Percentiles rank a stretch among this genome's conserved stretches.
These are phyloP conservation scores for Metschnikowia similis DNA, from an alignment of 805 yeast genomes.

Conservation along the genomic window DNA sequence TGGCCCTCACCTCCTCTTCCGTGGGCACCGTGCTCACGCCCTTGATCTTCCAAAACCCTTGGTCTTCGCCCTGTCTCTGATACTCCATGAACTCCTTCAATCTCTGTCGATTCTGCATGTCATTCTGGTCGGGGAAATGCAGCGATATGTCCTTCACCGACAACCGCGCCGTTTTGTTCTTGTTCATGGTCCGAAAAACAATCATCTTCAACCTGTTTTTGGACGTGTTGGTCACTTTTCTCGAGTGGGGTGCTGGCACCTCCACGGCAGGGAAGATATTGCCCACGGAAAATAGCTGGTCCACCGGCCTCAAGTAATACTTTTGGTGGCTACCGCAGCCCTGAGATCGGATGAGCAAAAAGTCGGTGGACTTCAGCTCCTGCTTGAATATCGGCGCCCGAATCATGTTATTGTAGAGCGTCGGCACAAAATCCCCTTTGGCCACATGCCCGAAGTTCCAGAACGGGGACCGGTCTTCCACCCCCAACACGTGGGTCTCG, in stretches of 20 bases:
- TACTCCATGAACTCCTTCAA: conserved; percentile 97
- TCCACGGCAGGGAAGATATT: conserved; percentile 91
- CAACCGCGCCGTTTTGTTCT: conserved; percentile 66
- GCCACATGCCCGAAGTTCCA: conserved; percentile 98
- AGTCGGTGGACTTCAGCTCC: conserved; percentile 74
- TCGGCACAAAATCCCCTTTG: conserved; percentile 89
- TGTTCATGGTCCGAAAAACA: conserved; percentile 81
- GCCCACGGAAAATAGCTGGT: conserved; percentile 80
- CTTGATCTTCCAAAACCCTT: conserved; percentile 91
- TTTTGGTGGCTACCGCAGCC: conserved; percentile 73
- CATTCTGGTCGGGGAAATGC: conserved; percentile 96
- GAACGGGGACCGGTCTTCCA: conserved; percentile 93
- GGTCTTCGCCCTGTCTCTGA: conserved; percentile 90
- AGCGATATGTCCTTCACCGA: conserved; percentile 82
- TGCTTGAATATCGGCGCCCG: conserved; percentile 93
- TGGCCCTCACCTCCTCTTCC: conserved; percentile 70
- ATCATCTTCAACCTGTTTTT: conserved; percentile 91
- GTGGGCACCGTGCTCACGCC: conserved; percentile 55
- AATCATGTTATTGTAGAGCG: conserved; percentile 84
- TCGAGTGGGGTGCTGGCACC: conserved; percentile 95
- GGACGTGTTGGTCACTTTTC: conserved; percentile 90
- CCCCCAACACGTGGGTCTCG: conserved; percentile 94
- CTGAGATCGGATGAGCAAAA: conserved; percentile 70
- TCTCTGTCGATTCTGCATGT: conserved; percentile 94
- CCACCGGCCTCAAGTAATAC: conserved; percentile 64